Conservation (phyloP, 495 filamentous ascomycete species). For the Penicillium pancosmium region DNA sequence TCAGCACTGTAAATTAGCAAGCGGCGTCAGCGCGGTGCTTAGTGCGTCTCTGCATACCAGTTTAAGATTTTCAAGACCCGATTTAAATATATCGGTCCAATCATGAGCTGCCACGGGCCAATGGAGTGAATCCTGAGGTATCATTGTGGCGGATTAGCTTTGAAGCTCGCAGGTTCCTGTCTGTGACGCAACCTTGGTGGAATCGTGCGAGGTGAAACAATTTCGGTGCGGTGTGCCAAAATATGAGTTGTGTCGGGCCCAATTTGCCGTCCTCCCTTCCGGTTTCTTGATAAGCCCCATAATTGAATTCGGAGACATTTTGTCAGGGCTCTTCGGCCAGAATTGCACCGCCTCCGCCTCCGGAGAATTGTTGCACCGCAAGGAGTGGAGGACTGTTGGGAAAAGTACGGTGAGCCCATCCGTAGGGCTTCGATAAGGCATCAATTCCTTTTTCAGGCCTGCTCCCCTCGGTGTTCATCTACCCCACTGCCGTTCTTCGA, state of each 20-base stretch:
- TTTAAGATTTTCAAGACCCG: too few species aligned
- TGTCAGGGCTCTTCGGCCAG: background rate
- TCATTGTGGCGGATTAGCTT: background rate
- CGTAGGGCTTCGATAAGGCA: too few species aligned
- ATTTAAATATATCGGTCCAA: background rate
- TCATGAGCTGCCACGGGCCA: background rate
- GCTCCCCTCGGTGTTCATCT: too few species aligned
- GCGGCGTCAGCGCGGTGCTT: background rate
- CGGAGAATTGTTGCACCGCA: background rate
- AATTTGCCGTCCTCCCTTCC: background rate
- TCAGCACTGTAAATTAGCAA: slow-evolving; percentile 1
- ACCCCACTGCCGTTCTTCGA: too few species aligned
- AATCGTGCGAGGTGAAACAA: background rate
- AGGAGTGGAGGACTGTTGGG: background rate
- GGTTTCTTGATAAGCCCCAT: background rate
- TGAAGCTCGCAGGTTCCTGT: background rate
- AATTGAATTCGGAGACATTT: background rate
- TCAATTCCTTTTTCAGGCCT: too few species aligned
- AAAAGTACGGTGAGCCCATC: background rate
- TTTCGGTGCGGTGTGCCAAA: background rate
- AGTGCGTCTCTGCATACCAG: too few species aligned
- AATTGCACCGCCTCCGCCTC: background rate
- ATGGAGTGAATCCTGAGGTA: background rate
- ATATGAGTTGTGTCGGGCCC: background rate
- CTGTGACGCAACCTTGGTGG: background rate